phyloP scores from a whole-genome alignment of 345 rosid species.

The Corymbia maculata region DNA sequence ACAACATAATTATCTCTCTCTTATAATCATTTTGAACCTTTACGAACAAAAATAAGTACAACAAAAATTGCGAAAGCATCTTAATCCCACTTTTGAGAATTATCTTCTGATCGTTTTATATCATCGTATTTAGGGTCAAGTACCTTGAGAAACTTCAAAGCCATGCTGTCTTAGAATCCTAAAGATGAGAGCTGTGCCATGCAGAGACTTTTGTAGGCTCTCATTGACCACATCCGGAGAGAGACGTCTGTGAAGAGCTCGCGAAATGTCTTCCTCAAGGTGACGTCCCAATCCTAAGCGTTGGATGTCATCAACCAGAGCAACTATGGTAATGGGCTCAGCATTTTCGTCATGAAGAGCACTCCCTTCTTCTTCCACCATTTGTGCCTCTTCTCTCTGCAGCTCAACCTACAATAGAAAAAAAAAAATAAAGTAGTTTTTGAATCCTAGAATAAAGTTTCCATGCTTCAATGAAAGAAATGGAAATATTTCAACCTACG shows the following conservation, averaged over 20 bases:
- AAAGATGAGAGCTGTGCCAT: slow-evolving; percentile 21
- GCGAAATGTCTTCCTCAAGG: slow-evolving; percentile 15
- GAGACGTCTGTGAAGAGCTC: neutral
- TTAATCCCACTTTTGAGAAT: neutral
- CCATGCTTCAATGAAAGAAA: too few species aligned
- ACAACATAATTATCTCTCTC: neutral
- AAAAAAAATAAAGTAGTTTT: too few species aligned
- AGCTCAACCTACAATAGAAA: too few species aligned
- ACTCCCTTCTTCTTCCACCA: slow-evolving; percentile 17
- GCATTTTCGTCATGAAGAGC: neutral
- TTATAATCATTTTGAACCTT: neutral
- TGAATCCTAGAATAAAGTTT: too few species aligned
- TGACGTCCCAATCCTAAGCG: slow-evolving; percentile 18
- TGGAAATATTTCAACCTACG: too few species aligned
- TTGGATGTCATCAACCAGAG: slow-evolving; percentile 29
- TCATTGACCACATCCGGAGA: neutral
- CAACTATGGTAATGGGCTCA: slow-evolving; percentile 1
- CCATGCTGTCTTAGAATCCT: slow-evolving; percentile 38
- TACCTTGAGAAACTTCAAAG: slow-evolving; percentile 20
- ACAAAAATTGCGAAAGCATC: neutral
- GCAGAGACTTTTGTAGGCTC: neutral
- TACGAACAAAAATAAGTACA: neutral
- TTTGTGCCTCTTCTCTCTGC: neutral
- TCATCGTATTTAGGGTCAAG: too few species aligned
- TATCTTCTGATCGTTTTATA: neutral